Base-by-base conservation (phyloP, 352 stramenopile species). In the Globisporangium carolinianum region DNA sequence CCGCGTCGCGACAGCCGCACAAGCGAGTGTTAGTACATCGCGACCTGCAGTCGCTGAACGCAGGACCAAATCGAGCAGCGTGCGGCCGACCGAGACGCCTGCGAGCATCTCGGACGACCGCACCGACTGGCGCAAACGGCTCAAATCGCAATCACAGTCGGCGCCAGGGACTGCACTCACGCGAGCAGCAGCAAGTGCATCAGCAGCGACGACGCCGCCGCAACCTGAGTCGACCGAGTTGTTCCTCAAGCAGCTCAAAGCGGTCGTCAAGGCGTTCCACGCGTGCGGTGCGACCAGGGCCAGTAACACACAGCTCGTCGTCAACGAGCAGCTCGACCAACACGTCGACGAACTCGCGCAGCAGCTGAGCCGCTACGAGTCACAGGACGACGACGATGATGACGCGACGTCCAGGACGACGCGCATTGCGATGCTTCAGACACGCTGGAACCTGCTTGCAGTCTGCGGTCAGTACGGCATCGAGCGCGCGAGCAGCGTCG, bases 41-140 rank as follows among this genome's bases (percentile, higher is more conserved):
- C 24, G 24, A 32, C 24, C 36, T n/a, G 7, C 10, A 17, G 11
- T 36, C 41, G n/a, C 37, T 4, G 41, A 3, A 32, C 43, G 4
- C 37, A 32, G 24, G 24, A 15, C 36, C 32, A 67, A 55, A 38
- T 70, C 60, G n/a, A 83, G 57, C 51, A 86, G 75, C 15, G 63
- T 81, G 10, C 62, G 72, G 12, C 75, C 78, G 0, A 83, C 66
- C 0, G 75, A 86, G 32, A 55, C 65, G 6, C 78, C 72, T 1
- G 59, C 72, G 18, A 78, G 62, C 38, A 86, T 86, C 60, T 78
- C 75, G 14, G 78, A 88, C 35, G 78, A 88, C 24, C 66, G 65
- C 5, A 88, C 78, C 1, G 78, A 88, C 57, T 88, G 78, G 78
- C 66, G 65, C 43, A 88, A 88, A 37, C 51, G 86, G 42, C 68